A percentile compares a stretch with the other conserved stretches of the same genome.
Conservation (phyloP, 2,329 filamentous ascomycete genomes). For the Phialophora expanda region DNA sequence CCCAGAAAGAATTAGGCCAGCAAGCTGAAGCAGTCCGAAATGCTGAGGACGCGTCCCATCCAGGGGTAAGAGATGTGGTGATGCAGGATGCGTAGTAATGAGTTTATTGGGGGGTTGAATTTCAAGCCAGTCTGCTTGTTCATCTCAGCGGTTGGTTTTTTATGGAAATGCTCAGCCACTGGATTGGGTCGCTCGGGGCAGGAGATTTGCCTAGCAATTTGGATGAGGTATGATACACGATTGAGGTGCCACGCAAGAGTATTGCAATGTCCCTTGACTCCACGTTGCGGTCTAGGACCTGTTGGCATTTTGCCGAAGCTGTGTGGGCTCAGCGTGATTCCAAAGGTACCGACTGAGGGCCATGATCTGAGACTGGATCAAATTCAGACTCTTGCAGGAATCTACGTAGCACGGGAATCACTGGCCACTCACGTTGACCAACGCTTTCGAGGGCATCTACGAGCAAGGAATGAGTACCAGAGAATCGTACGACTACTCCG, state of each 20-base stretch:
- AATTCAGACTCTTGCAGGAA: background rate
- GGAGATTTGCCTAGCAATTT: background rate
- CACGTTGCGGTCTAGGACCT: background rate
- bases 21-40: background rate
- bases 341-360: background rate
- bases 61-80: slow-evolving; percentile 2
- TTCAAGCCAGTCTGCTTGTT: background rate
- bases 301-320: background rate
- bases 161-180: background rate
- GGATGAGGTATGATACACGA: background rate
- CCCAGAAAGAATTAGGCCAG: background rate
- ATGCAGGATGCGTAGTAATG: slow-evolving; percentile 14
- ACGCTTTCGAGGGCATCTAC: too few relatives aligned
- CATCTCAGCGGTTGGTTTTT: background rate
- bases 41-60: background rate
- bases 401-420: background rate
- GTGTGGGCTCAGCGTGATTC: background rate
- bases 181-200: background rate
- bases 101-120: background rate
- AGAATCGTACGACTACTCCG: too few relatives aligned
- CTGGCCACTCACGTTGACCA: too few relatives aligned
- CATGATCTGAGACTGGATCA: background rate
- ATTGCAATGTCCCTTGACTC: background rate
- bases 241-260: background rate
- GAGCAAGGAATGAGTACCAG: too few relatives aligned